These are phyloP conservation scores for Penicillium angulare DNA, from an alignment of 495 filamentous ascomycete genomes.

Conservation along the genomic window DNA sequence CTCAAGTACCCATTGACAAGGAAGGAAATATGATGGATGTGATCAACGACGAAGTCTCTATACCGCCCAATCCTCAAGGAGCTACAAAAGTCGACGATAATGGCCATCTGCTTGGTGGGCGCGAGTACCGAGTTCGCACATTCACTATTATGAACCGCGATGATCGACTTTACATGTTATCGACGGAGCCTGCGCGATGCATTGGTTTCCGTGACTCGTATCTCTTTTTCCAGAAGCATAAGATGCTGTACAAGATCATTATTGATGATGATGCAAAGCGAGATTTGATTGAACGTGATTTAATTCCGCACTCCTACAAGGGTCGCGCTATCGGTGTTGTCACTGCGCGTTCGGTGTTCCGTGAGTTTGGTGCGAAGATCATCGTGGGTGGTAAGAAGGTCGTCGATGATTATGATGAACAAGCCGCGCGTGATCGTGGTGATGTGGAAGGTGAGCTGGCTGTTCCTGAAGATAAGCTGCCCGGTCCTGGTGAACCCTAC, in stretches of 20 bases:
- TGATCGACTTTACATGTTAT: slow-evolving; percentile 94
- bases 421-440: slow-evolving; percentile 72
- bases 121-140: slow-evolving; percentile 91
- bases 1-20: slow-evolving; percentile 86
- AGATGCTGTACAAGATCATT: slow-evolving; percentile 92
- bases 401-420: slow-evolving; percentile 85
- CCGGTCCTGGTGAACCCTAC: slow-evolving; percentile 69
- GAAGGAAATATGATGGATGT: slow-evolving; percentile 93
- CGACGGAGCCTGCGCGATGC: slow-evolving; percentile 92
- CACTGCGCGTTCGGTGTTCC: slow-evolving; percentile 92
- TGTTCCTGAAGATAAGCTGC: slow-evolving; percentile 78
- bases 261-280: slow-evolving; percentile 89
- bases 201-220: slow-evolving; percentile 97
- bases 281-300: slow-evolving; percentile 87
- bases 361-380: slow-evolving; percentile 93
- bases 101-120: slow-evolving; percentile 73
- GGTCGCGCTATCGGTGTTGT: slow-evolving; percentile 96
- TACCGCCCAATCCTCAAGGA: slow-evolving; percentile 84
- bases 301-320: slow-evolving; percentile 98
- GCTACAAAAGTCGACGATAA: slow-evolving; percentile 90
- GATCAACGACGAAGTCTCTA: slow-evolving; percentile 82
- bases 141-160: slow-evolving; percentile 84
- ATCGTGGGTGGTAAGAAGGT: slow-evolving; percentile 85
- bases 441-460: slow-evolving; percentile 87
- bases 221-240: slow-evolving; percentile 97